Base-by-base conservation (phyloP, 2,329 filamentous ascomycete species). In the Fusarium marasasianum region DNA sequence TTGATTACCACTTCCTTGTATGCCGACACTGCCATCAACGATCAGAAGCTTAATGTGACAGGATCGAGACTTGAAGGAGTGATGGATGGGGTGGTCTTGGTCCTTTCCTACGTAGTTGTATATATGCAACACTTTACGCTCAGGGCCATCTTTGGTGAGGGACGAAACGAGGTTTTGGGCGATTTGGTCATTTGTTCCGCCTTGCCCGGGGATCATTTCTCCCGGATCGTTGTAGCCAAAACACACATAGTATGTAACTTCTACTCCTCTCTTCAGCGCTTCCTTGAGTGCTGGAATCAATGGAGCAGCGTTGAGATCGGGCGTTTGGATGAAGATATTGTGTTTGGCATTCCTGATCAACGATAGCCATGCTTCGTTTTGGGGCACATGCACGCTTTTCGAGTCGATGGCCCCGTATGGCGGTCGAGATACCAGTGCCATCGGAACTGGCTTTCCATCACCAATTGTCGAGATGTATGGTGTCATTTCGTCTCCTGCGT, bases 1-100 rank as follows among this genome's bases (percentile, higher is more conserved):
- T 79, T 95, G 91, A 77, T 95, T 96, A 0, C 93, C 93, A 72
- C 90, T 93, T 8, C 93, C 93, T 80, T 93, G 88, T 41, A 95
- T 91, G 5, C 88, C 93, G 41, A 96, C 87, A 29, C 83, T 83
- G 48, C 88, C 88, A 79, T 96, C 93, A 3, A 90, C 90, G 47
- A 95, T 92, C 84, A 95, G 88, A 6, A 96, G 84, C 80, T 96
- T 96, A 79, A 95, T 87, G 80, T 95, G 93, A 78, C 93, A 95
- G 63, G 88, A 90, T 2, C 93, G 86, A 41, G 88, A 84, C 81
- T 93, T 92, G 80, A 88, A 89, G 7, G 83, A 86, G 59, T 93
- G 91, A 59, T 91, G 87, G 38, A 95, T 89, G 0, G 93, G 93
- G 6, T 81, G 82, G 1, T 86, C 88, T 80, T 94, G 92, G 79